These are phyloP conservation scores for Forsythia suspensa DNA, from an alignment of 257 asterid genomes.

Conservation along the genomic window DNA sequence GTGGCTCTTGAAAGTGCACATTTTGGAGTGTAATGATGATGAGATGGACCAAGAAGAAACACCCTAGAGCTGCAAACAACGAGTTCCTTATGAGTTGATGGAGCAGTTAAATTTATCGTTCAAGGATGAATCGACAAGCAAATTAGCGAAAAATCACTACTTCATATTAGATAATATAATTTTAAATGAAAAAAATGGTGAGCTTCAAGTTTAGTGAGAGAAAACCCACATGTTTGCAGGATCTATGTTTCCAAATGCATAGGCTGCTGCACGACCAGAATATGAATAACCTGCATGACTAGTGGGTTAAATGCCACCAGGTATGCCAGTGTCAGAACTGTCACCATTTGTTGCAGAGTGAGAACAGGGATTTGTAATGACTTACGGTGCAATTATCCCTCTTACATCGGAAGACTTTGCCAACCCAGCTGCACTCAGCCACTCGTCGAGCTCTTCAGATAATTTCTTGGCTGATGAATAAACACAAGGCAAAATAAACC, in stretches of 20 bases:
- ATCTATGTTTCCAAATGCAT: conserved; percentile 91
- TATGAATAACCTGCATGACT: conserved; percentile 99
- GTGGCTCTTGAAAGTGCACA: conserved; percentile 92
- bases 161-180: neutral
- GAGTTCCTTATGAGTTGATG: neutral
- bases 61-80: conserved; percentile 74
- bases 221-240: conserved; percentile 68
- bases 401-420: conserved; percentile 72
- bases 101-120: conserved; percentile 4
- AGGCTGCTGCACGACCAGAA: conserved; percentile 98
- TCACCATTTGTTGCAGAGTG: neutral
- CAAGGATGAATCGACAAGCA: neutral
- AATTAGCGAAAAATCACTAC: neutral
- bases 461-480: conserved; percentile 57
- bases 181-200: neutral
- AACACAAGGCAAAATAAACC: conserved; percentile 23
- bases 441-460: conserved; percentile 80
- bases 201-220: neutral
- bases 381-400: conserved; percentile 99
- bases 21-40: conserved; percentile 84
- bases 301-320: conserved; percentile 32
- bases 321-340: conserved; percentile 18
- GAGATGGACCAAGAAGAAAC: conserved; percentile 98
- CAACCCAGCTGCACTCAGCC: conserved; percentile 73
- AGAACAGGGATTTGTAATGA: conserved; percentile 19